A percentile compares a stretch with the other conserved stretches of the same genome.
phyloP scores from a whole-genome alignment of 2,329 filamentous ascomycete genomes.

The Exophiala sp. region DNA sequence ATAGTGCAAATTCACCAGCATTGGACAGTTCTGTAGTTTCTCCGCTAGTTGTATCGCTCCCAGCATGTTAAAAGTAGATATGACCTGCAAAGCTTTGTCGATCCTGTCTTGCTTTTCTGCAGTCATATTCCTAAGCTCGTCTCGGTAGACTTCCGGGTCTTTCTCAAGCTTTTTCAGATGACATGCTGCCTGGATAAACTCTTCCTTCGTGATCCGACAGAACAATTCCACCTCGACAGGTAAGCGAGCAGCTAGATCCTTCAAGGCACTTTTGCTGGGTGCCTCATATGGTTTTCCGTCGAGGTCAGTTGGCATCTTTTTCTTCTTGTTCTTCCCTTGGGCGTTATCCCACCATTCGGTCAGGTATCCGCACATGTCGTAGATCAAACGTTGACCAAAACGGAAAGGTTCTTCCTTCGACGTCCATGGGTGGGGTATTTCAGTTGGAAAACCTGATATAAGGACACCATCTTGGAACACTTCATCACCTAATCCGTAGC shows the following conservation, averaged over 20 bases:
- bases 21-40: conserved; percentile 60
- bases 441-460: conserved; percentile 57
- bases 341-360: conserved; percentile 34
- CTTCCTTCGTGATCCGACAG: conserved; percentile 21
- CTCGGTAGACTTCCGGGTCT: conserved; percentile 17
- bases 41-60: conserved; percentile 59
- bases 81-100: conserved; percentile 14
- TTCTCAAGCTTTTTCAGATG: conserved; percentile 11
- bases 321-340: conserved; percentile 23
- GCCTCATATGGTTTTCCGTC: conserved; percentile 26
- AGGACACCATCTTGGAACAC: conserved; percentile 64
- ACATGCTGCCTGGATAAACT: conserved; percentile 18
- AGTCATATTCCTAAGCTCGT: conserved; percentile 17
- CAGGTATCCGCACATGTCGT: conserved; percentile 27
- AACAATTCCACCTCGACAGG: conserved; percentile 23
- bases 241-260: conserved; percentile 22
- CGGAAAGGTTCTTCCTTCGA: conserved; percentile 46
- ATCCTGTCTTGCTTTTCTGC: conserved; percentile 16
- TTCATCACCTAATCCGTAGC: conserved; percentile 71
- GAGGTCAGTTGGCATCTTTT: conserved; percentile 26
- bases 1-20: conserved; percentile 49
- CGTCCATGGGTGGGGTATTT: conserved; percentile 81
- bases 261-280: conserved; percentile 19
- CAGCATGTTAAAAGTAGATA: conserved; percentile 25
- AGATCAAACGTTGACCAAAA: conserved; percentile 21